phyloP scores from a whole-genome alignment of 2,329 filamentous ascomycete species.

The Eutypella sp. region DNA sequence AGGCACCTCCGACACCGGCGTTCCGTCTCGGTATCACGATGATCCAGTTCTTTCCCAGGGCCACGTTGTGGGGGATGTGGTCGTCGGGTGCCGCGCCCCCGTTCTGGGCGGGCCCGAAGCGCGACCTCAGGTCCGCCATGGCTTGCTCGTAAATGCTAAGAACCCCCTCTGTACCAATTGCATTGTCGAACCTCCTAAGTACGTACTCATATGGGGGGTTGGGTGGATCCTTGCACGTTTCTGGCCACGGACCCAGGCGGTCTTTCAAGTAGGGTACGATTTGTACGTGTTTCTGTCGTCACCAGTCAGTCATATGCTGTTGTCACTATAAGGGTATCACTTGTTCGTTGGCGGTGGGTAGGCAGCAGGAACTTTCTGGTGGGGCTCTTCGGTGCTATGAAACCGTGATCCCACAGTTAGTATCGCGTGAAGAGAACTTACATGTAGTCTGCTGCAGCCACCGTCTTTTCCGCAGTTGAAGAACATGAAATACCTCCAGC shows the following conservation, averaged over 20 bases:
- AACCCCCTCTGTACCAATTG: constrained; percentile 15
- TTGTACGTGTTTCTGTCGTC: constrained; percentile 47
- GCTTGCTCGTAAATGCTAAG: constrained; percentile 21
- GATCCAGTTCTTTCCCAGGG: constrained; percentile 38
- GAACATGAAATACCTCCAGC: constrained; percentile 32
- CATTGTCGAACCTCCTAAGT: constrained; percentile 23
- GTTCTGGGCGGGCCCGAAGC: constrained; percentile 4
- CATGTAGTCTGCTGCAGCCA: constrained; percentile 19
- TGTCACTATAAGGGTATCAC: too few relatives aligned
- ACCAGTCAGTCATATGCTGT: constrained; percentile 17
- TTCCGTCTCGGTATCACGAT: constrained; percentile 40
- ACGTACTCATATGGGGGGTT: constrained; percentile 33
- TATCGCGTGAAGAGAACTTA: not conserved
- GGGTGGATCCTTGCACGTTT: constrained; percentile 6
- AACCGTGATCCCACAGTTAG: too few relatives aligned
- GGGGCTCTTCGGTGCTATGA: too few relatives aligned
- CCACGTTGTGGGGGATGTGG: constrained; percentile 38
- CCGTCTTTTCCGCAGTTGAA: constrained; percentile 42
- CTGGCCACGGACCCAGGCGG: constrained; percentile 21
- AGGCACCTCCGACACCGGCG: constrained; percentile 29
- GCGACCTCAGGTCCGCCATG: constrained; percentile 15
- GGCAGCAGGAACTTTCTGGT: too few relatives aligned
- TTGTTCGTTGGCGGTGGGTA: too few relatives aligned
- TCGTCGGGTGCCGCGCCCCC: constrained; percentile 4
- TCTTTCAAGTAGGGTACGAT: constrained; percentile 29